phyloP scores from a whole-genome alignment of 2,329 filamentous ascomycete genomes.

The Ceratocystis colombiana region DNA sequence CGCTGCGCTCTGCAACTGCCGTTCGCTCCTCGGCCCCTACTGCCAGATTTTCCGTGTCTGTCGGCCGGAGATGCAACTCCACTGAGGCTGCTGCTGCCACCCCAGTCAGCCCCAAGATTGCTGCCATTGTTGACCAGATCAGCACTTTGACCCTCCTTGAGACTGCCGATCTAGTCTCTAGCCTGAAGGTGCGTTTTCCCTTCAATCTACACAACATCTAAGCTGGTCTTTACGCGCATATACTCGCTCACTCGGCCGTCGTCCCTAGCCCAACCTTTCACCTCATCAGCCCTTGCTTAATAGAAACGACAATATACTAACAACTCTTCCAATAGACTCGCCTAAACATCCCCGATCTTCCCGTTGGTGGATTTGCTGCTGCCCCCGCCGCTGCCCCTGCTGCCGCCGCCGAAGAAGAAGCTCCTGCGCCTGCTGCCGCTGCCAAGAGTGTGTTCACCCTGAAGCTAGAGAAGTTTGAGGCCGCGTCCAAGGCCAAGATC shows the following conservation, averaged over 20 bases:
- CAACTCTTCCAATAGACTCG: constrained; percentile 21
- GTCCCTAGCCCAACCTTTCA: not conserved
- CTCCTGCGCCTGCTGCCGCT: constrained; percentile 75
- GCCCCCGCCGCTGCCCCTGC: constrained; percentile 49
- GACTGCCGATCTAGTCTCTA: constrained; percentile 89
- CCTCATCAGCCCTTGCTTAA: not conserved
- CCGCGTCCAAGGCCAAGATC: constrained; percentile 87
- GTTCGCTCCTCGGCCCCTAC: constrained; percentile 42
- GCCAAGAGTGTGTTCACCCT: constrained; percentile 97
- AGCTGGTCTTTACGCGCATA: not conserved
- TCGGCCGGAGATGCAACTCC: constrained; percentile 71
- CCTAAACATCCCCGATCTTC: constrained; percentile 96
- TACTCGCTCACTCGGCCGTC: not conserved
- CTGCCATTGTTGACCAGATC: constrained; percentile 94
- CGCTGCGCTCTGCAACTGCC: constrained; percentile 38
- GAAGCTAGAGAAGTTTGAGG: constrained; percentile 84
- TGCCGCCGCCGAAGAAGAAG: constrained; percentile 57
- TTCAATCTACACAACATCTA: not conserved
- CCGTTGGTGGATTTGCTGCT: constrained; percentile 78
- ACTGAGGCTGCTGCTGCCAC: constrained; percentile 52
- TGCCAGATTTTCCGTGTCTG: constrained; percentile 38
- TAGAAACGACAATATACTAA: not conserved
- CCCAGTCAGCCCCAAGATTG: constrained; percentile 76
- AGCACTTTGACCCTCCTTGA: constrained; percentile 95
- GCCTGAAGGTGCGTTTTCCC: constrained; percentile 64